A percentile compares a stretch with the other conserved stretches of the same genome.
These are phyloP conservation scores for Sporodiniella umbellata DNA, from an alignment of 371 early-diverging fungal genomes.

Conservation along the genomic window DNA sequence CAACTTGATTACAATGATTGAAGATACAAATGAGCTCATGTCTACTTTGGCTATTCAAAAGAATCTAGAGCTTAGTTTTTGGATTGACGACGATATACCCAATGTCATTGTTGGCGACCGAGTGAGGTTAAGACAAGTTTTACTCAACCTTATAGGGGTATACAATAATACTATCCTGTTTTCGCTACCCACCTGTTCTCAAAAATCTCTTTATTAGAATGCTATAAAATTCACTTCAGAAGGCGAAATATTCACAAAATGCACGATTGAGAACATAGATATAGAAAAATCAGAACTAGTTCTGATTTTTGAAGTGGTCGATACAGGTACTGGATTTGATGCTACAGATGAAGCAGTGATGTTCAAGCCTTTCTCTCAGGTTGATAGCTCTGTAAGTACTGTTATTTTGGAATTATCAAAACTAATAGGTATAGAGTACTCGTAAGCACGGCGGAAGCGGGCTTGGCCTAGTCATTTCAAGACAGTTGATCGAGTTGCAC, in stretches of 20 bases:
- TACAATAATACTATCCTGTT: conserved; percentile 6
- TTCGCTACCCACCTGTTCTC: not conserved
- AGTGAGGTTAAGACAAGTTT: conserved; percentile 56
- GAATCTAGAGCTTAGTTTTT: conserved; percentile 57
- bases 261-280: conserved; percentile 37
- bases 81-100: conserved; percentile 59
- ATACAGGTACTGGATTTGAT: conserved; percentile 66
- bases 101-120: conserved; percentile 59
- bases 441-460: conserved; percentile 70
- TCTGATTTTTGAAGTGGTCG: conserved; percentile 60
- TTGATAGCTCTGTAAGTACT: conserved; percentile 52
- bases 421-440: conserved; percentile 36
- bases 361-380: conserved; percentile 70
- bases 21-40: conserved; percentile 59
- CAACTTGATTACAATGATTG: conserved; percentile 56
- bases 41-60: conserved; percentile 62
- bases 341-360: conserved; percentile 57
- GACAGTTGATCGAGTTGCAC: conserved; percentile 62
- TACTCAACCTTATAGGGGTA: conserved; percentile 56
- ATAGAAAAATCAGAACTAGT: conserved; percentile 30
- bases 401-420: too few relatives aligned
- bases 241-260: conserved; percentile 62
- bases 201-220: conserved; percentile 34
- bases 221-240: conserved; percentile 64
- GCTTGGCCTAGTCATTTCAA: conserved; percentile 59